A percentile compares a stretch with the other conserved stretches of the same genome.
Evolutionary conservation across 1,284 basidiomycete species (phyloP).

Genomic region (Porodaedalea pini): DNA sequence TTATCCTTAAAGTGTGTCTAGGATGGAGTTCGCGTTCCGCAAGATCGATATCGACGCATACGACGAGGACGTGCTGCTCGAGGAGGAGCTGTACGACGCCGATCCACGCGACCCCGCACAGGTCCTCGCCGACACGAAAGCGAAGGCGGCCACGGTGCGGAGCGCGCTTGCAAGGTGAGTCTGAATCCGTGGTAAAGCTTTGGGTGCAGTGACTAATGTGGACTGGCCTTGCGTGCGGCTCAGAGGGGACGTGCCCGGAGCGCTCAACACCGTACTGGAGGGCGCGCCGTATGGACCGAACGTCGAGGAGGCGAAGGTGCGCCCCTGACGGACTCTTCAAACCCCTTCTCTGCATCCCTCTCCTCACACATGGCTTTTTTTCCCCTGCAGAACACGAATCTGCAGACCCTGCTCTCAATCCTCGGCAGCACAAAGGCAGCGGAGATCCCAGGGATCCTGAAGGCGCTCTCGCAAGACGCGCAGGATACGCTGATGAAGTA

Average conservation of each 20-base stretch:
- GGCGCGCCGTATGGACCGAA: constrained; percentile 82
- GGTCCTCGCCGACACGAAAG: constrained; percentile 72
- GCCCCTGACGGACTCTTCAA: constrained; percentile 22
- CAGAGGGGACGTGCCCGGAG: constrained; percentile 73
- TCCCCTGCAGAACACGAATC: constrained; percentile 60
- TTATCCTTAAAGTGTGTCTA: too few relatives aligned
- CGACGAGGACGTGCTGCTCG: constrained; percentile 88
- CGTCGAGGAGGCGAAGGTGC: constrained; percentile 86
- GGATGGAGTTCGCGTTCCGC: constrained; percentile 77
- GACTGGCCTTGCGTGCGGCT: constrained; percentile 21
- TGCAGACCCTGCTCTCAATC: constrained; percentile 85
- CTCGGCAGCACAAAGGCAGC: constrained; percentile 92
- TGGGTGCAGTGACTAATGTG: neutral
- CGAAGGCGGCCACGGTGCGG: constrained; percentile 72
- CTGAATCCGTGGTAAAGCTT: neutral
- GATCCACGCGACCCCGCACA: constrained; percentile 80
- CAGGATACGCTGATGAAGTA: constrained; percentile 98
- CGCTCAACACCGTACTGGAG: constrained; percentile 67
- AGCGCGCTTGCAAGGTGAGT: constrained; percentile 68
- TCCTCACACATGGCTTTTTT: neutral
- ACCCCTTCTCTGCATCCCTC: neutral
- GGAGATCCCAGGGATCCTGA: constrained; percentile 80
- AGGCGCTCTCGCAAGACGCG: constrained; percentile 70
- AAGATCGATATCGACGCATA: constrained; percentile 94
- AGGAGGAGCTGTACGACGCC: constrained; percentile 83